Percentiles rank a stretch among this genome's conserved stretches.
phyloP scores from a whole-genome alignment of 1,284 basidiomycete genomes.

The Ustilago shanxiensis region DNA sequence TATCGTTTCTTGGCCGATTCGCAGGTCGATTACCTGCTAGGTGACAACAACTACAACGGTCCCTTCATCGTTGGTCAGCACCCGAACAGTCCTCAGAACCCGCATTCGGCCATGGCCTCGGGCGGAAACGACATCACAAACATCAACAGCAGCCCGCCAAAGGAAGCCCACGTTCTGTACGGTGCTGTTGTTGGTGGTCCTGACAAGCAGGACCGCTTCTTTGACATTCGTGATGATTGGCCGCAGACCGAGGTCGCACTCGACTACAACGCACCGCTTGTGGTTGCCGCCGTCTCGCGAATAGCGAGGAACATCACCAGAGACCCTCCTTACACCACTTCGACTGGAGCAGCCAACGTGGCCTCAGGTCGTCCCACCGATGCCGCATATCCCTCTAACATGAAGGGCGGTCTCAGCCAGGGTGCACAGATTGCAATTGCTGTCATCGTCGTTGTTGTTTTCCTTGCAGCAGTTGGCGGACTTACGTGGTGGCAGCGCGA shows the following conservation, averaged over 20 bases:
- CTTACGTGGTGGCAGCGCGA: conserved; percentile 72
- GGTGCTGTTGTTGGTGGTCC: conserved; percentile 91
- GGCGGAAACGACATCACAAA: conserved; percentile 78
- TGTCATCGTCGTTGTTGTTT: conserved; percentile 77
- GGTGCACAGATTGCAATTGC: conserved; percentile 76
- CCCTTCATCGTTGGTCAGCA: conserved; percentile 86
- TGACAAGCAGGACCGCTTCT: conserved; percentile 80
- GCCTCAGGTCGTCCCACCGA: conserved; percentile 37
- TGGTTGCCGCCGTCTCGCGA: conserved; percentile 83
- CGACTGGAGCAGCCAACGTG: conserved; percentile 34
- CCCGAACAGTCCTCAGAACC: conserved; percentile 88
- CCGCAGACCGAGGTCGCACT: conserved; percentile 79
- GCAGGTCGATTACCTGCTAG: conserved; percentile 85
- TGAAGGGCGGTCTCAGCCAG: conserved; percentile 68
- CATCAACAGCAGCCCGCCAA: conserved; percentile 79
- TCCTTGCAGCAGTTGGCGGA: conserved; percentile 74
- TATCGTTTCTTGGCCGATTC: conserved; percentile 81
- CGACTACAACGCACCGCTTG: conserved; percentile 84
- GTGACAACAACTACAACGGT: conserved; percentile 85
- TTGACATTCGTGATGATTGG: conserved; percentile 86
- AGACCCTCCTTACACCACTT: conserved; percentile 82
- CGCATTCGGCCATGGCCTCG: conserved; percentile 86
- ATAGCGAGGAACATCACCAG: conserved; percentile 75
- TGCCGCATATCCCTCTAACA: conserved; percentile 29
- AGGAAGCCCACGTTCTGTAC: conserved; percentile 82